Base-by-base conservation (phyloP, 2,329 filamentous ascomycete species). In the Cladosporium austrohemisphaericum region DNA sequence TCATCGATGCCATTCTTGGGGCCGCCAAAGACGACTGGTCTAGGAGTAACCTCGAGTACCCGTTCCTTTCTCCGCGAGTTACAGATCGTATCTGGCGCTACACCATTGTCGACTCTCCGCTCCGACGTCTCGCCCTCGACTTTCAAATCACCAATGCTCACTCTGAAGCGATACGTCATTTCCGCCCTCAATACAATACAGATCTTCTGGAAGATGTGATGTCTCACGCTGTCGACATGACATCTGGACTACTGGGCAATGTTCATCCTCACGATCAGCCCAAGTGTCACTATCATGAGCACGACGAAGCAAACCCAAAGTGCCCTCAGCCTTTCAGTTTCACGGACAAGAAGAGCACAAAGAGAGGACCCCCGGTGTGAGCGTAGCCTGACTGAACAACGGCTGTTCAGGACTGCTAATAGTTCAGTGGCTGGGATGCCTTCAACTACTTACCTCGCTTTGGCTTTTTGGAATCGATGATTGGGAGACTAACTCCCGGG, bases 121-220 rank as follows among this genome's bases (percentile, higher is more conserved):
- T 41, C 2, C 23, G 37, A 1, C n/a, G 4, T 3, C n/a, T 41
- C 1, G 1, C 20, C 1, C n/a, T 41, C 7, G 25, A 41, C 25
- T 29, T 19, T 13, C 5, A 41, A 8, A 10, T 41, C 14, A 20
- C 2, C 3, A 2, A 29, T 18, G 14, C n/a, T 4, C n/a, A 2
- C 3, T 3, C 2, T 4, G 4, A 2, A 1, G 23, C 23, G 1
- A 9, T 41, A 7, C 3, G 16, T 7, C 0, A 5, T 11, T 5
- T 2, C 7, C 3, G 23, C 2, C 10, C 26, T 8, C 9, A 29
- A 2, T 8, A 7, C 3, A 22, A 41, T n/a, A n/a, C 23, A 2
- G 37, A 18, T 10, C 19, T 29, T 20, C 3, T 20, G n/a, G 29
- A 41, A 8, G 25, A 20, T n/a, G n/a, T n/a, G n/a, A n/a, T n/a